phyloP scores from a whole-genome alignment of 352 stramenopile genomes.

The Phytopythium aichiense region DNA sequence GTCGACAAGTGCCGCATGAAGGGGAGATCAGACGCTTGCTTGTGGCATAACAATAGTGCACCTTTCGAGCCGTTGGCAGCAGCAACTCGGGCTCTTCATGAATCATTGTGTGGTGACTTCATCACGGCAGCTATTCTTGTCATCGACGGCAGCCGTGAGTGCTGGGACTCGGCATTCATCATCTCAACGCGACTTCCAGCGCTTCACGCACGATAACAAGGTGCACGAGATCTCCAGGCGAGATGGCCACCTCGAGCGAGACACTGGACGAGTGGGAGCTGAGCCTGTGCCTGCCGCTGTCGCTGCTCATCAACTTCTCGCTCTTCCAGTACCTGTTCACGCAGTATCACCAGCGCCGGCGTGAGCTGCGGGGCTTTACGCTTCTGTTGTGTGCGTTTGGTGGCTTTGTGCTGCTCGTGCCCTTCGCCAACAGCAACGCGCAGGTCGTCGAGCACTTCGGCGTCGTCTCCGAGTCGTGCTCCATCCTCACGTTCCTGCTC shows the following conservation, averaged over 20 bases:
- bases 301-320: slow-evolving; percentile 13
- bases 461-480: slow-evolving; percentile 17
- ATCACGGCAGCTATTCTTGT: background rate
- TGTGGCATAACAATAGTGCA: no score
- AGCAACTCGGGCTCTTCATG: no score
- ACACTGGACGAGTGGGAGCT: slow-evolving; percentile 4
- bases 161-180: background rate
- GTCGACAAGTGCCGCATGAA: no score
- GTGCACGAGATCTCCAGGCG: background rate
- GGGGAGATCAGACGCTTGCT: no score
- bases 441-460: slow-evolving; percentile 7
- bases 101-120: no score
- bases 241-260: background rate
- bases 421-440: slow-evolving; percentile 9
- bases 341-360: slow-evolving; percentile 5
- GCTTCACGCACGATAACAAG: background rate
- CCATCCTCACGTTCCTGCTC: slow-evolving; percentile 18
- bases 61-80: no score
- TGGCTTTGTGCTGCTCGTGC: slow-evolving; percentile 8
- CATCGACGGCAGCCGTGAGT: no score
- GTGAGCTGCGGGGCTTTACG: background rate
- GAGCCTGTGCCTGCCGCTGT: slow-evolving; percentile 9
- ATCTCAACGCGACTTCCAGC: background rate
- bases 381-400: slow-evolving; percentile 9
- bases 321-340: slow-evolving; percentile 16